Evolutionary conservation across 2,329 filamentous ascomycete genomes (phyloP).

Genomic region (Colletotrichum sidae): DNA sequence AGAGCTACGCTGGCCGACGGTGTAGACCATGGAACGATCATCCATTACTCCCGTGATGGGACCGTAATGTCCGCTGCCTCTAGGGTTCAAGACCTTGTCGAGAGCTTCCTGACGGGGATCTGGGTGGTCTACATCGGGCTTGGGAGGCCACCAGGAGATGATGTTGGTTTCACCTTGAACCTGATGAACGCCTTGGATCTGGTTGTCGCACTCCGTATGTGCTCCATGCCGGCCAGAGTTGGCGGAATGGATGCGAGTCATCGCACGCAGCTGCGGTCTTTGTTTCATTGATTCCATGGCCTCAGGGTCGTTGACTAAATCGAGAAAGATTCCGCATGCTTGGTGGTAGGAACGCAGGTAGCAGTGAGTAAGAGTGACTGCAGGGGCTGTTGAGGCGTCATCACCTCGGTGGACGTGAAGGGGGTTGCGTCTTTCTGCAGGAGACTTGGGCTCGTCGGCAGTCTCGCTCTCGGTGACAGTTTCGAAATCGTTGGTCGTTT

Average conservation of each 20-base stretch:
- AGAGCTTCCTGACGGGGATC: conserved; percentile 40
- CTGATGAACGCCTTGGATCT: neutral
- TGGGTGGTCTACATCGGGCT: conserved; percentile 8
- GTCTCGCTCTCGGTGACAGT: conserved; percentile 6
- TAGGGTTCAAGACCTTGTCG: conserved; percentile 50
- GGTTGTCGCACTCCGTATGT: neutral
- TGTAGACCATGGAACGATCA: conserved; percentile 60
- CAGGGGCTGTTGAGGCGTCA: conserved; percentile 51
- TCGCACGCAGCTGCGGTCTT: conserved; percentile 58
- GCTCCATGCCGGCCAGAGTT: neutral
- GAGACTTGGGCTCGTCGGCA: neutral
- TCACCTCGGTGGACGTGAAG: conserved; percentile 62
- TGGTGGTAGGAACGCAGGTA: conserved; percentile 67
- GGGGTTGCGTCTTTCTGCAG: conserved; percentile 46
- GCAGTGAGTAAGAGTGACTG: conserved; percentile 65
- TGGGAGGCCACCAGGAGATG: conserved; percentile 42
- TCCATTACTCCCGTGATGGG: conserved; percentile 57
- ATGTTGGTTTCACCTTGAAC: neutral
- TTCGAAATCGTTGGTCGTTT: conserved; percentile 29
- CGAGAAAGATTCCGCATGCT: conserved; percentile 66
- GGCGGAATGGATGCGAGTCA: conserved; percentile 9
- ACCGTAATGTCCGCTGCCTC: conserved; percentile 48
- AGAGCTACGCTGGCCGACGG: conserved; percentile 43
- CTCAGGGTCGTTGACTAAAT: conserved; percentile 66
- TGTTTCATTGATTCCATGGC: conserved; percentile 43